A percentile compares a stretch with the other conserved stretches of the same genome.
Evolutionary conservation across 2,329 filamentous ascomycete genomes (phyloP).

Genomic region (Pseudofabraea citricarpa): DNA sequence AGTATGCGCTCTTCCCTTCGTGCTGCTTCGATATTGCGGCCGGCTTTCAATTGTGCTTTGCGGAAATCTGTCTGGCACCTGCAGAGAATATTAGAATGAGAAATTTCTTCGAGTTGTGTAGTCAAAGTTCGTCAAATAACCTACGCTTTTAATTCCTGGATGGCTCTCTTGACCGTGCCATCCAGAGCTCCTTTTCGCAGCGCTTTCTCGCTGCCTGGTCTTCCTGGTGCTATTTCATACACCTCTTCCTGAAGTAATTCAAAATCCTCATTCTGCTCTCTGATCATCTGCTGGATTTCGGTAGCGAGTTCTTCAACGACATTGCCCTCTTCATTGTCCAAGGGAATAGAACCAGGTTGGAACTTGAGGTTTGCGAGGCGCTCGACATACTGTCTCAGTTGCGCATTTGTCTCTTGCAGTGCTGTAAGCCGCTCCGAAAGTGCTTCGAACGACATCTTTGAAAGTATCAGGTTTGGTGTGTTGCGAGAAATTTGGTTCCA

Average conservation of each 20-base stretch:
- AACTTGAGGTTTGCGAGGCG: conserved; percentile 55
- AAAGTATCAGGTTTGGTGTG: background rate
- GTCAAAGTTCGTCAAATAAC: conserved; percentile 9
- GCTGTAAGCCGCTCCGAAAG: conserved; percentile 56
- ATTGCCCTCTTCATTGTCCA: conserved; percentile 38
- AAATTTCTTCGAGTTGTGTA: background rate
- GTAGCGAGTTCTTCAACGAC: conserved; percentile 67
- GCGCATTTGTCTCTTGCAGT: conserved; percentile 55
- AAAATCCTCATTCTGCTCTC: conserved; percentile 77
- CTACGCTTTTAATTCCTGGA: conserved; percentile 69
- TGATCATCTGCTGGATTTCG: conserved; percentile 75
- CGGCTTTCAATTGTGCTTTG: conserved; percentile 75
- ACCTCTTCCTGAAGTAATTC: conserved; percentile 77
- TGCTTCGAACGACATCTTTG: conserved; percentile 54
- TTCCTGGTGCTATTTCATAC: conserved; percentile 56
- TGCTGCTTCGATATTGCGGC: conserved; percentile 67
- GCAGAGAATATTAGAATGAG: background rate
- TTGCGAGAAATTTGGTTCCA: too few relatives aligned
- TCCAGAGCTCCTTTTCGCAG: conserved; percentile 61
- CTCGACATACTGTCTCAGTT: conserved; percentile 54
- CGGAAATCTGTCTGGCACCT: conserved; percentile 57
- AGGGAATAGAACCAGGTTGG: conserved; percentile 51
- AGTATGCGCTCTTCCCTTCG: conserved; percentile 73
- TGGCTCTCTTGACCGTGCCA: conserved; percentile 62
- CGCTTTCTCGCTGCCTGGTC: conserved; percentile 48